Evolutionary conservation across 2,329 filamentous ascomycete species (phyloP), one percentile per base, ranked within the genome.

Genomic region (Chrysosporium queenslandicum): DNA sequence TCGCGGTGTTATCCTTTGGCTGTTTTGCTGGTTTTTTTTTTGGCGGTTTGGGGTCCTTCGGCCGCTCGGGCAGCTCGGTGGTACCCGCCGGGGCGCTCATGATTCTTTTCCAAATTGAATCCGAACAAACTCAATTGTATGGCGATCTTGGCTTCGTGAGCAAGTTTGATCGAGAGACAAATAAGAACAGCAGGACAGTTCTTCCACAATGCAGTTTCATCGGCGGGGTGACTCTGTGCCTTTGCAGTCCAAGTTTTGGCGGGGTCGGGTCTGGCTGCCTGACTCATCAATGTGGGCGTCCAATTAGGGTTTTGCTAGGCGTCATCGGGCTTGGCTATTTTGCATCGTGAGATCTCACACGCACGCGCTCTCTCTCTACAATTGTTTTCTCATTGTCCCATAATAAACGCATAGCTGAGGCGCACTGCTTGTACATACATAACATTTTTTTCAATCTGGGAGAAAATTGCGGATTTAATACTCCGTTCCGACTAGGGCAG

Each of bases 21-120:
- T 55, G 49, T 29, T 55, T 55, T 21, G 53, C 23, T 36, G 53
- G 42, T 36, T 54, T 54, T 9, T 50, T 46, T 18, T 54, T 51
- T 40, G 14, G 43, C 2, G 43, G 27, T 7, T 51, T 49, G 6
- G 25, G 34, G 6, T 50, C 27, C 36, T 54, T 54, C 25, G 53
- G 53, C 21, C 53, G 48, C 39, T 42, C 53, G 14, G 53, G 53
- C 27, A 54, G 21, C 9, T 54, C 42, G 1, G 48, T 52, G 18
- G 53, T 51, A 27, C 39, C 39, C 12, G 39, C 14, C 1, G 49
- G 49, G 14, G 40, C 21, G 18, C 20, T 37, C 49, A 51, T 51
- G 16, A 25, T 16, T 50, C 21, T n/a, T 40, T n/a, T 7, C 9
- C 8, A n/a, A 27, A 27, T 14, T 18, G n/a, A 41, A 20, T 5